phyloP scores from a whole-genome alignment of 1,139 yeast species.

The Taphrina flavorubra region DNA sequence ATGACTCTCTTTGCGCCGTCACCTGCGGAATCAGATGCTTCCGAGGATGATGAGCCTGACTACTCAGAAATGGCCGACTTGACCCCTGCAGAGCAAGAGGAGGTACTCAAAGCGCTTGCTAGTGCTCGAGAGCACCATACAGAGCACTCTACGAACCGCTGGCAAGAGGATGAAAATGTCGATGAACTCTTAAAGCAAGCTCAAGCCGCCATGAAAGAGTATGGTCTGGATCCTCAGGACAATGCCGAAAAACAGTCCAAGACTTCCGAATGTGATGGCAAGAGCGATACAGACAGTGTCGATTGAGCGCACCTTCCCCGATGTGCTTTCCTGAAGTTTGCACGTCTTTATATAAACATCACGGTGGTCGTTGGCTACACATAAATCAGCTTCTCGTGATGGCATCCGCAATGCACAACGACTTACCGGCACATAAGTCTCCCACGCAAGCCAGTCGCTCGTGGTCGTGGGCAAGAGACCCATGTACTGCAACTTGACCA shows the following conservation, averaged over 20 bases:
- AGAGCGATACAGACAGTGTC: background rate
- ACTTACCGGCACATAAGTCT: constrained; percentile 48
- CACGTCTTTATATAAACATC: background rate
- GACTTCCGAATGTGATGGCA: background rate
- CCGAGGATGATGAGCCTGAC: constrained; percentile 4
- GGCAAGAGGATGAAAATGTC: background rate
- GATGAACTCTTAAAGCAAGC: constrained; percentile 7
- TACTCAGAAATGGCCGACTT: constrained; percentile 15
- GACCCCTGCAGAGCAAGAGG: constrained; percentile 22
- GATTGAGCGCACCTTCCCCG: background rate
- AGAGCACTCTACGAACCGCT: background rate
- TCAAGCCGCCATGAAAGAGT: constrained; percentile 10
- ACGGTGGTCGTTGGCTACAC: background rate
- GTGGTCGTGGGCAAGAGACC: constrained; percentile 85
- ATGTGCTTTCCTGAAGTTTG: background rate
- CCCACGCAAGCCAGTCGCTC: constrained; percentile 95
- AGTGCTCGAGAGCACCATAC: constrained; percentile 16
- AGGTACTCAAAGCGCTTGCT: constrained; percentile 25
- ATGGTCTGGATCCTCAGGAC: background rate
- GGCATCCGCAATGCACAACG: background rate
- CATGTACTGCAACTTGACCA: constrained; percentile 85
- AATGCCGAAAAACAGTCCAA: background rate
- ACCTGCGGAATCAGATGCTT: background rate
- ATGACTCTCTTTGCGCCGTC: constrained; percentile 13
- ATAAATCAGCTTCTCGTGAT: background rate